Conservation (phyloP, 768 basidiomycete species). For the Lactifluus subvellereus region DNA sequence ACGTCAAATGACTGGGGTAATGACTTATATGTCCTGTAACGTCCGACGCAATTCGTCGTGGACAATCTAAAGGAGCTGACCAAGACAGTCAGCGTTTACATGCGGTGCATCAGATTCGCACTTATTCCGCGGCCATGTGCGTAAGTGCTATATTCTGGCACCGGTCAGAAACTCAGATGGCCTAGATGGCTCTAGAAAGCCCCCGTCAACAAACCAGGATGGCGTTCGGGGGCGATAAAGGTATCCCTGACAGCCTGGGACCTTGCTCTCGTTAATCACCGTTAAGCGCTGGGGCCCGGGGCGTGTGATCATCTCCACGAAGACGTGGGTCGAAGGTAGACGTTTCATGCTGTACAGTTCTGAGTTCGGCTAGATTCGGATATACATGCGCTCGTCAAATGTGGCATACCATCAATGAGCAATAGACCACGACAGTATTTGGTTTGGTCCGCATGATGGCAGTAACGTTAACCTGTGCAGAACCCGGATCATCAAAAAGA, state of each 20-base stretch:
- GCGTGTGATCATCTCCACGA: not conserved
- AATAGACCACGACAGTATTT: not conserved
- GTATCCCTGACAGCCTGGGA: not conserved
- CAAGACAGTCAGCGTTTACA: not conserved
- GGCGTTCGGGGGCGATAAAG: not conserved
- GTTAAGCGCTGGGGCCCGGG: not conserved
- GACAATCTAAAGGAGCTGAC: not conserved
- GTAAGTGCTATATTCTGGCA: not conserved
- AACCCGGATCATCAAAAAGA: conserved; percentile 1
- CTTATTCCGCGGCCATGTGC: not conserved
- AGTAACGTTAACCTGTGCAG: not conserved
- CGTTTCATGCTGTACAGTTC: conserved; percentile 5
- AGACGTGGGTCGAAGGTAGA: not conserved
- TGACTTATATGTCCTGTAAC: not conserved
- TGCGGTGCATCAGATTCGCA: not conserved
- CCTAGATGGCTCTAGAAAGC: not conserved
- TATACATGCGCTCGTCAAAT: not conserved
- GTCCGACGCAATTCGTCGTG: not conserved
- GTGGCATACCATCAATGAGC: not conserved
- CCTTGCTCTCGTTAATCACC: not conserved
- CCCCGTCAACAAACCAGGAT: not conserved
- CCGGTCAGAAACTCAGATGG: not conserved
- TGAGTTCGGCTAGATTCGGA: not conserved
- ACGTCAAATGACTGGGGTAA: not conserved
- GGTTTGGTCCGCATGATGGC: not conserved